Evolutionary conservation across 2,329 filamentous ascomycete genomes (phyloP), one percentile per base, ranked within the genome.

Genomic region (Colletotrichum tropicicola): DNA sequence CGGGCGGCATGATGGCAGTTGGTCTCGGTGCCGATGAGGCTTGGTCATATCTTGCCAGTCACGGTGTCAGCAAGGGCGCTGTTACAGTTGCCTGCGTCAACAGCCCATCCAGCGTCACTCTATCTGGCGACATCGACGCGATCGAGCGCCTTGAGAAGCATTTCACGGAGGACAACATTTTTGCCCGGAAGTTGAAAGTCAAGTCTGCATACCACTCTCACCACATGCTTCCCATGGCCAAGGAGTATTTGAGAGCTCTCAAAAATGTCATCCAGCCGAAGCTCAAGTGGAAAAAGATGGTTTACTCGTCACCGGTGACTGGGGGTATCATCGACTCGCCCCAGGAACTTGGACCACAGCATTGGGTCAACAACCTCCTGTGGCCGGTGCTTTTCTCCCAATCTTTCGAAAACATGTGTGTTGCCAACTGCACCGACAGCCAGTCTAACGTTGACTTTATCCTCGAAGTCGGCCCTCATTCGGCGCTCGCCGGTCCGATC

Each of bases 381-480:
- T 35, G 41, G 28, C 61, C 61, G 3, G 48, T 59, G 4, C 41
- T 41, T 4, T 65, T 65, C 32, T 65, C 56, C 0, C 30, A 60
- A 7, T 53, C 61, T 2, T 65, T 65, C 5, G 48, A 48, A 15
- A 48, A 47, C 1, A 64, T 64, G 54, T 64, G 49, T 5, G 6
- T 28, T 2, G 21, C 15, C n/a, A 25, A 8, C 19, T 5, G n/a
- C n/a, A 15, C 5, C 7, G 30, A 12, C 0, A 27, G 5, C 10
- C 7, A 54, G 15, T 10, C 47, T 1, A 35, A 35, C 10, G 54
- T 80, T 19, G 79, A 61, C 58, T 75, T 81, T 72, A 72, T 83
- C 9, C 68, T 85, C 10, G 83, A 85, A 69, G 70, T 85, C 6
- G 83, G 83, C 0, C 83, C 83, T 0, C 83, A 85, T 67, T 76